phyloP scores from a whole-genome alignment of 2,329 filamentous ascomycete genomes.

The Macrophomina phaseolina region DNA sequence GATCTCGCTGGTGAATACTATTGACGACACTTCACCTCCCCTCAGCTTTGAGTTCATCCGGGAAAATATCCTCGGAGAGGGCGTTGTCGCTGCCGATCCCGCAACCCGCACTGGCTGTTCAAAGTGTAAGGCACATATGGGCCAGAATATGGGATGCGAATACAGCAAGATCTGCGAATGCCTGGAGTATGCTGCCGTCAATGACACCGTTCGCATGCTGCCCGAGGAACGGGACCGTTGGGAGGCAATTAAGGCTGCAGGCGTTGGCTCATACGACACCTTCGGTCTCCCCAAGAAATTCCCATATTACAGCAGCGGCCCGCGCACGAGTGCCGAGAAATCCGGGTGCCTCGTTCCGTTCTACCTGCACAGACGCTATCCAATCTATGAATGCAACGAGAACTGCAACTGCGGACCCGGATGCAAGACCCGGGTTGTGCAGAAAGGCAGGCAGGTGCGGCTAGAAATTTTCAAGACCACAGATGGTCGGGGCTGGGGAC shows the following conservation, averaged over 20 bases:
- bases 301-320: constrained; percentile 61
- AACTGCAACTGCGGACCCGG: constrained; percentile 67
- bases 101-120: constrained; percentile 72
- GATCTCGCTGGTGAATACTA: constrained; percentile 68
- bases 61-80: constrained; percentile 62
- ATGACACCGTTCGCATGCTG: constrained; percentile 38
- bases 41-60: constrained; percentile 73
- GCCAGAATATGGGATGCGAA: constrained; percentile 63
- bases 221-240: constrained; percentile 20
- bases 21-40: constrained; percentile 62
- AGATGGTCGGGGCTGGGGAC: constrained; percentile 75
- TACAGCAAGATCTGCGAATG: constrained; percentile 69
- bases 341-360: constrained; percentile 44
- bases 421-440: constrained; percentile 79
- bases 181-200: constrained; percentile 65
- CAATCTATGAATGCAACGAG: constrained; percentile 82
- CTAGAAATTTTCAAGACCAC: constrained; percentile 78
- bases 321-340: constrained; percentile 31
- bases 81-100: constrained; percentile 64
- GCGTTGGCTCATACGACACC: constrained; percentile 35
- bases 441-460: constrained; percentile 71
- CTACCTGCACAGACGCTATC: constrained; percentile 49
- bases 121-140: constrained; percentile 64
- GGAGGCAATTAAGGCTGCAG: constrained; percentile 31
- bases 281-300: constrained; percentile 58